These are phyloP conservation scores for Scleromitrula shiraiana DNA, from an alignment of 2,329 filamentous ascomycete species.

Conservation along the genomic window DNA sequence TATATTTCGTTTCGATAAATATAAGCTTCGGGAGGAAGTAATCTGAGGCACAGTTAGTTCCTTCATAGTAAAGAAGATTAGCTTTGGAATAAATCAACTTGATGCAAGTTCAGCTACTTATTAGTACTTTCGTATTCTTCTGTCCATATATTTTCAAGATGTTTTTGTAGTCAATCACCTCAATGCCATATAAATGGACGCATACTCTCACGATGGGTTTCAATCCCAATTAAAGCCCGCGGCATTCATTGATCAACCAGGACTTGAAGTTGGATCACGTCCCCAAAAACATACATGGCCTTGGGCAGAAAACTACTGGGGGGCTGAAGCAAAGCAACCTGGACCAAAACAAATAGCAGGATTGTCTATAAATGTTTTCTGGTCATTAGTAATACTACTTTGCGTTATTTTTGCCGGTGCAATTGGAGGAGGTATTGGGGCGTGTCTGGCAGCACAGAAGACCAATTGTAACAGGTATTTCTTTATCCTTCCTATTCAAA, in stretches of 20 bases:
- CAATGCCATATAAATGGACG: background rate
- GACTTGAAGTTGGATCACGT: background rate
- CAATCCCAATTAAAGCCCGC: background rate
- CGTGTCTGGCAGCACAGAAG: background rate
- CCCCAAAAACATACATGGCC: background rate
- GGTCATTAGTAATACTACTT: background rate
- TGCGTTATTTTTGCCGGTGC: background rate
- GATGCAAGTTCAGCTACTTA: no score
- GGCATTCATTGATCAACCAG: background rate
- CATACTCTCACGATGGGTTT: background rate
- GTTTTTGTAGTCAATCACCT: background rate
- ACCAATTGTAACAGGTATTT: background rate
- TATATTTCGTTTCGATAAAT: no score
- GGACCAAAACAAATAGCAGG: background rate
- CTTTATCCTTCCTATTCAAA: background rate
- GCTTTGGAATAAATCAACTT: no score
- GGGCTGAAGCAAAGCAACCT: background rate
- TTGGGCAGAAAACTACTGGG: background rate
- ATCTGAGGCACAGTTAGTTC: no score
- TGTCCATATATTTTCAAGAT: no score
- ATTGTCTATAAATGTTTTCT: background rate
- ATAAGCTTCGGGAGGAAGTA: no score
- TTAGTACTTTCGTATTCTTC: no score
- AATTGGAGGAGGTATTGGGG: background rate
- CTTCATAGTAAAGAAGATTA: no score